Evolutionary conservation across 78 protist genomes (phyloP), one percentile per base, ranked within the genome.

Genomic region (Diacronema lutheri): DNA sequence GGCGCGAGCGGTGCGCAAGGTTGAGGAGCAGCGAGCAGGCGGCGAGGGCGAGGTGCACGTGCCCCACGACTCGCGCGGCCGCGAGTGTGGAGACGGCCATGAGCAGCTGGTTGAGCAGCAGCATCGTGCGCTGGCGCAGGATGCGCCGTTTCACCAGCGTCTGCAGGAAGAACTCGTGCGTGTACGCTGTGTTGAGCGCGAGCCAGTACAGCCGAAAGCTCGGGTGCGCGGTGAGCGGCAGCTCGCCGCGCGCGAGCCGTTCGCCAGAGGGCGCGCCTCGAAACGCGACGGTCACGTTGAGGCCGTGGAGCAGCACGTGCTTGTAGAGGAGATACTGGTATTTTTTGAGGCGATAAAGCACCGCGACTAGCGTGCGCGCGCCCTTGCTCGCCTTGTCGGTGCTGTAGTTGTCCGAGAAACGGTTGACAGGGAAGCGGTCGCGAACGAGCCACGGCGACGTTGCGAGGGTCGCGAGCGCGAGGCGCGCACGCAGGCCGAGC

Each of bases 291-390:
- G 41, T 61, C 25, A 37, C n/a, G 50, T 81, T 81, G 57, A 81
- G 72, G 21, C 85, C 85, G 55, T 81, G 85, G 46, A 81, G 55
- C 37, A 81, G 85, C 20, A n/a, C 2, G 56, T 38, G 76, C 72
- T 81, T 81, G 72, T 81, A 81, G 38, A 81, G 29, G 37, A 81
- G 14, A 55, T 81, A 81, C 72, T 81, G 85, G 11, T 37, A 61
- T 56, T 81, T 81, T 72, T 81, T 81, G 10, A 81, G 6, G 12
- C 68, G 38, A 29, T 76, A 76, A 14, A 76, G 58, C 12, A 41
- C 1, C 14, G 44, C 26, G 26, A 76, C 25, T 9, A 41, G 40
- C 29, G 25, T 14, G 31, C 33, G 37, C 16, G 50, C 50, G 0
- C 33, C 76, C n/a, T 1, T 20, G 46, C 76, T 55, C 21, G 76